Conservation (phyloP, 169 alveolate genomes). For the Cryptosporidium meleagridis region DNA sequence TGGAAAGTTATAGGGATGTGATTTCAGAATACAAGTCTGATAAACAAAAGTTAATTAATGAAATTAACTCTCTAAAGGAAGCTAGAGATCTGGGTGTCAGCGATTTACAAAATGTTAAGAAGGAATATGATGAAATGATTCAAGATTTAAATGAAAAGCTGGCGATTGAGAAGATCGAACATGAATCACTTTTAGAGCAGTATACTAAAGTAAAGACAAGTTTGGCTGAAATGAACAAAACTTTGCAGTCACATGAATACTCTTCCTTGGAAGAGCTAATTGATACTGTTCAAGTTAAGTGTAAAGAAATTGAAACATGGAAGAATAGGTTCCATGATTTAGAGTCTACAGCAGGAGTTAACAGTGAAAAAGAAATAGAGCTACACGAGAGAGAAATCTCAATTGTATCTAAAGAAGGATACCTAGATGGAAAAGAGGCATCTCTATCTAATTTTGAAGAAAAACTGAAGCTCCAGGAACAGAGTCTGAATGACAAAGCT, state of each 20-base stretch:
- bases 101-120: not conserved
- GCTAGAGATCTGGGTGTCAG: not conserved
- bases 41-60: slow-evolving; percentile 21
- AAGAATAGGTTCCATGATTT: not conserved
- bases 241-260: slow-evolving; percentile 1
- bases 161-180: slow-evolving; percentile 33
- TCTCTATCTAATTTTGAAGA: slow-evolving; percentile 18
- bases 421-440: slow-evolving; percentile 6
- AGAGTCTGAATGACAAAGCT: slow-evolving; percentile 1
- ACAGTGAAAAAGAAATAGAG: slow-evolving; percentile 33
- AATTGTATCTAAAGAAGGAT: slow-evolving; percentile 26
- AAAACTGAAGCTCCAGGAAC: slow-evolving; percentile 15
- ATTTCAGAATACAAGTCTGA: slow-evolving; percentile 23
- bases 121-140: slow-evolving; percentile 27
- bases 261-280: slow-evolving; percentile 39
- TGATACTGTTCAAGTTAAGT: not conserved
- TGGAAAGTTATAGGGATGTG: slow-evolving; percentile 24
- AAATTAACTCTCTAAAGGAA: slow-evolving; percentile 10
- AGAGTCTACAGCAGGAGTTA: slow-evolving; percentile 19
- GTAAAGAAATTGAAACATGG: slow-evolving; percentile 20
- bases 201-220: not conserved
- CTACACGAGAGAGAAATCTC: slow-evolving; percentile 22
- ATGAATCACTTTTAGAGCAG: slow-evolving; percentile 36
- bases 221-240: not conserved
- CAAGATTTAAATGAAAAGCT: slow-evolving; percentile 54